Base-by-base conservation (phyloP, 805 yeast genomes). In the Wickerhamomyces tratensis region DNA sequence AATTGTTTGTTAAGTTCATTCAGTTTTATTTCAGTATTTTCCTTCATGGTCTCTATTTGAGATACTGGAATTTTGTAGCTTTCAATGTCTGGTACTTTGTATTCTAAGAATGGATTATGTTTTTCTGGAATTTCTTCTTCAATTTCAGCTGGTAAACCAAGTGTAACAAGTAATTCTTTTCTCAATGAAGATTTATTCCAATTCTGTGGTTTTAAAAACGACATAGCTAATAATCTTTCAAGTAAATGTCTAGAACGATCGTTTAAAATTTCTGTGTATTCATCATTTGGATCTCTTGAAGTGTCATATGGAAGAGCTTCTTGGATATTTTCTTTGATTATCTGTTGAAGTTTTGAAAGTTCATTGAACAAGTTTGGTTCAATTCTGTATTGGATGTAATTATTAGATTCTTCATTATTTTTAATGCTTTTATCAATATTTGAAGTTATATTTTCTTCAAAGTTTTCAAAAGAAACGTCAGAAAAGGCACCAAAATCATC, bases 141-240 rank as follows among this genome's bases (percentile, higher is more conserved):
- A 13, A 81, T 63, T 51, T 82, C 81, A 36, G 84, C 73, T 0
- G 94, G 94, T 2, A 86, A 72, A 1, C 89, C 88, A 37, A 86
- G 63, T 29, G 78, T 72, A 15, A 80, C 65, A 31, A 83, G 65
- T 31, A 86, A 59, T 49, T 75, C 77, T 50, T 82, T 74, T 40
- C 88, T 73, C 25, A 83, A 70, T 15, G 77, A 67, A 54, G 85
- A 80, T 42, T 71, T 71, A 37, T 71, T 73, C 95, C 95, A 86
- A 45, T 79, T 79, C 14, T 79, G 71, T 1, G 81, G 83, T 29
- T 69, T 70, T 33, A 76, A 58, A 39, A 69, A 68, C 0, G 79
- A 77, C 13, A 67, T 43, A 9, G 65, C 63, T 3, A 76, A 64
- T n/a, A 81, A 59, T 42, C 70, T 70, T 20, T 61, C 59, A 61